Evolutionary conservation across 495 filamentous ascomycete species (phyloP), one percentile per base, ranked within the genome.

Genomic region (Cercophora newfieldiana): DNA sequence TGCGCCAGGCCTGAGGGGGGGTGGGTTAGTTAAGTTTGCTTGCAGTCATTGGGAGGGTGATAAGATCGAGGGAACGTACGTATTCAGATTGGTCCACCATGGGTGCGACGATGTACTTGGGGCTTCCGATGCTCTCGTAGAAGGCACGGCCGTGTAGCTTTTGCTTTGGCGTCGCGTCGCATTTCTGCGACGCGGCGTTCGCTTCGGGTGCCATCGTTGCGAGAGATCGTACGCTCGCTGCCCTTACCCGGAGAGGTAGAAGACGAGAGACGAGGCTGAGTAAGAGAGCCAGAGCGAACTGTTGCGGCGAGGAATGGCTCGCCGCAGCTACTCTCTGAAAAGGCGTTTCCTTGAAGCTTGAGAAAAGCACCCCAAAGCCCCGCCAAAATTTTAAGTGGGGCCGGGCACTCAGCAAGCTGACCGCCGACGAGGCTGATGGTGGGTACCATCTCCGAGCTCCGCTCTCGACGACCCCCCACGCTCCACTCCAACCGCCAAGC

Each of bases 51-150:
- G 29, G 0, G 0, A 16, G 19, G 14, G 37, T 29, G 18, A n/a
- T n/a, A 33, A 59, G 24, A 0, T 21, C 24, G 26, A 28, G 67
- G 63, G 62, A 29, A 81, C 89, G 66, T 82, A 97, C 94, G 80
- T 97, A 96, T 81, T 99, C 96, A 3, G 93, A 97, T 73, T 97
- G 90, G 69, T 98, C 95, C 22, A 99, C 95, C 95, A 99, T 99
- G 31, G 95, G 95, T 33, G 95, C 95, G 28, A 99, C 84, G 48
- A 98, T 86, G 68, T 90, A 88, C 72, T 91, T 96, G 0, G 95
- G 95, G 63, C 89, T 92, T 14, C 96, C 95, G 62, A 99, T 87
- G 69, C 90, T 95, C 76, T 96, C 87, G 71, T 97, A 99, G 76
- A 99, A 97, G 33, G 89, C 89, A 21, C 96, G 83, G 6, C 95